Conservation (phyloP, 345 rosid species). For the Triadica sebifera region DNA sequence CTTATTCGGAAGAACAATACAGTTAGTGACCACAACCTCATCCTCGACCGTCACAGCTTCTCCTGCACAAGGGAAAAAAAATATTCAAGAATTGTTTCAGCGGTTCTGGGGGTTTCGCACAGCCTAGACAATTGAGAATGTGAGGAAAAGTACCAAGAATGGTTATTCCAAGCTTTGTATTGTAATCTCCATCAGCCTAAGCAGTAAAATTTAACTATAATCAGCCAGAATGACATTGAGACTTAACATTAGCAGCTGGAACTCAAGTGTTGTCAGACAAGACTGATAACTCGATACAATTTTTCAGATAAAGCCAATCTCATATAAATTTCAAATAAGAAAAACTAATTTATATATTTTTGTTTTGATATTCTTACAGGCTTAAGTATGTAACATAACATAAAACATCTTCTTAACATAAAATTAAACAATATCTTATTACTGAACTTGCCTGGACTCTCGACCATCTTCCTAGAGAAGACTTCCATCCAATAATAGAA, state of each 20-base stretch:
- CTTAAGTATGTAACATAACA: too few relatives aligned
- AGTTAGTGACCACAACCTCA: conserved; percentile 61
- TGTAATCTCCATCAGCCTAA: conserved; percentile 74
- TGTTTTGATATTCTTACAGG: not conserved
- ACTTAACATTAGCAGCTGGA: not conserved
- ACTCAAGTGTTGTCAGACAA: not conserved
- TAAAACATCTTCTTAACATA: too few relatives aligned
- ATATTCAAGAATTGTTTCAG: conserved; percentile 5
- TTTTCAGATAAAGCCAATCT: not conserved
- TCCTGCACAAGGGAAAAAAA: conserved; percentile 44
- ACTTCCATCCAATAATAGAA: conserved; percentile 80
- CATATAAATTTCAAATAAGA: not conserved
- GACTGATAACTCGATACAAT: not conserved
- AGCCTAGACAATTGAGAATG: not conserved
- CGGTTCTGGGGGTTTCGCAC: not conserved
- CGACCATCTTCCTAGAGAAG: conserved; percentile 79
- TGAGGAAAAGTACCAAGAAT: conserved; percentile 54
- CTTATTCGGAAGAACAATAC: conserved; percentile 81
- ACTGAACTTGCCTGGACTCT: conserved; percentile 72
- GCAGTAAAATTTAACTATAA: conserved; percentile 9
- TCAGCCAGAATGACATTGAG: not conserved
- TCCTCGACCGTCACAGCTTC: conserved; percentile 83
- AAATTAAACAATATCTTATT: too few relatives aligned
- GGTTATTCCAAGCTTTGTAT: conserved; percentile 67
- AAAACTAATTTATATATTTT: not conserved